Percentiles rank a stretch among this genome's conserved stretches.
Conservation (phyloP, 2,329 filamentous ascomycete species). For the Cercospora berteroae region DNA sequence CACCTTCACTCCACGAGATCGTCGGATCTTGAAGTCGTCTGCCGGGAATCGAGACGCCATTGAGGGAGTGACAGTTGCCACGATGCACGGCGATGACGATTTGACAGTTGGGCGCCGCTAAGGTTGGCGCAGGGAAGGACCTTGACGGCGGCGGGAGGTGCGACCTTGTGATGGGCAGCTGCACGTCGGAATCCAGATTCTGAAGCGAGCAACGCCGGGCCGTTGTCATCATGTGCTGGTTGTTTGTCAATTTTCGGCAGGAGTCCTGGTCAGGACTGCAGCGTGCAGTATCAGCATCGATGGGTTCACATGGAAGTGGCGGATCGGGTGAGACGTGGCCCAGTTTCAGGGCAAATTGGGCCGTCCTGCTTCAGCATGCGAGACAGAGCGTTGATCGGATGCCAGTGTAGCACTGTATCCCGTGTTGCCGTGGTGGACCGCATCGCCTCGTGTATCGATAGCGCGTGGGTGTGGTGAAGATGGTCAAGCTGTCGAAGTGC, state of each 20-base stretch:
- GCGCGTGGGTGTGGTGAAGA: not conserved
- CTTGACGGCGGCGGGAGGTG: not conserved
- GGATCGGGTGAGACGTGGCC: not conserved
- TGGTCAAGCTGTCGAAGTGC: not conserved
- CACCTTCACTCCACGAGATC: not conserved
- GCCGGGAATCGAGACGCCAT: not conserved
- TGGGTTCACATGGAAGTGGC: not conserved
- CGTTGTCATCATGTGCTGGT: not conserved
- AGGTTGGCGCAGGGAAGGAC: slow-evolving; percentile 1
- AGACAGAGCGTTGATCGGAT: not conserved
- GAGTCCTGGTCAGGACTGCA: not conserved
- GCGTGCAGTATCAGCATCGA: not conserved
- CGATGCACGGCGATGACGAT: not conserved
- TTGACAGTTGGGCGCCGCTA: not conserved
- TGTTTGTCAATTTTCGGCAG: not conserved
- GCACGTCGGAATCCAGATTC: not conserved
- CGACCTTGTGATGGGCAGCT: not conserved
- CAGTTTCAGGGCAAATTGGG: not conserved
- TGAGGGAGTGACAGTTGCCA: not conserved
- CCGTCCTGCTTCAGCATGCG: not conserved
- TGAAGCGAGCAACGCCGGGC: not conserved
- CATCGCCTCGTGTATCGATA: not conserved
- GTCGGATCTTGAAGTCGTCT: not conserved
- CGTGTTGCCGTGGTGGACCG: not conserved
- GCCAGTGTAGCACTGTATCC: not conserved